Conservation (phyloP, 345 rosid species). For the Populus pruinosa region DNA sequence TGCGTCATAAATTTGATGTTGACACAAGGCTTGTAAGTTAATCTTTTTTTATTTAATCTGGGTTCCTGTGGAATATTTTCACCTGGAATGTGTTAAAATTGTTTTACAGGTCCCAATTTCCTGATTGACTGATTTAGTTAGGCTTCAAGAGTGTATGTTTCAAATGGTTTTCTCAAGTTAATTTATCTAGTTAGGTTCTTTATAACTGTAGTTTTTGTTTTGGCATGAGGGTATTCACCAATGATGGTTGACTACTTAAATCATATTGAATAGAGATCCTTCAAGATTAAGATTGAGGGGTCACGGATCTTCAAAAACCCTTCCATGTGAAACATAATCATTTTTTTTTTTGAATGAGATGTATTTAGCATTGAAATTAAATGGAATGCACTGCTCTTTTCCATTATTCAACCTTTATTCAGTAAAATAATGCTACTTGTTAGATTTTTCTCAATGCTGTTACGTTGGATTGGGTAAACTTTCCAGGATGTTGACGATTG, state of each 20-base stretch:
- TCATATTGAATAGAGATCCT: too few species aligned
- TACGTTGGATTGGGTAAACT: not conserved
- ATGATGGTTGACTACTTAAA: too few species aligned
- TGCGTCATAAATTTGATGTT: conserved; percentile 95
- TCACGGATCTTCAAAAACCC: not conserved
- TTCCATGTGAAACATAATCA: not conserved
- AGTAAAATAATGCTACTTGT: not conserved
- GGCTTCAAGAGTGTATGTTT: too few species aligned
- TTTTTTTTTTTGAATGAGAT: not conserved
- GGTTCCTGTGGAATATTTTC: not conserved
- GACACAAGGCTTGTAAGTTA: conserved; percentile 81
- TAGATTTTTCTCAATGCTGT: not conserved
- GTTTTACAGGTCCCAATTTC: not conserved
- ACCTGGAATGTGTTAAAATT: not conserved
- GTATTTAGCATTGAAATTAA: not conserved
- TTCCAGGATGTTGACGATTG: not conserved
- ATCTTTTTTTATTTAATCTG: not conserved
- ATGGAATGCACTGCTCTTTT: not conserved
- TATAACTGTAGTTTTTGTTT: too few species aligned
- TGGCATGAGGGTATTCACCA: too few species aligned
- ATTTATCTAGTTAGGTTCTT: too few species aligned
- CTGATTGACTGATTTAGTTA: not conserved
- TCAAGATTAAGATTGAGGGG: not conserved
- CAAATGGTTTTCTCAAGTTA: too few species aligned
- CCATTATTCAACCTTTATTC: not conserved